Conservation (phyloP, 768 basidiomycete genomes). For the Podaxis pistillaris region DNA sequence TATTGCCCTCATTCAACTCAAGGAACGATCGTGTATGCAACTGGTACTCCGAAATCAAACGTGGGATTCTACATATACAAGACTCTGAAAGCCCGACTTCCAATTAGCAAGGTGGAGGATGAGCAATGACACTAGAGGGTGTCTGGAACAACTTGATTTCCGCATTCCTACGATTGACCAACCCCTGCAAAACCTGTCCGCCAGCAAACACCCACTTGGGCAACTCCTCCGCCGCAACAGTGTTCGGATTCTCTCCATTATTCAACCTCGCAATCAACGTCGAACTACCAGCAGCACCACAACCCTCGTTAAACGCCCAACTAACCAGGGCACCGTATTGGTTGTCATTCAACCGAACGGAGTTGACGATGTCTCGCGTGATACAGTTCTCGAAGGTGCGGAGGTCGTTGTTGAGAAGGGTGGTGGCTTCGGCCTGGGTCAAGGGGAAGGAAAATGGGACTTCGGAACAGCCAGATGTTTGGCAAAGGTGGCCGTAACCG, state of each 20-base stretch:
- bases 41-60: background rate
- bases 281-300: conserved; percentile 26
- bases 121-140: conserved; percentile 25
- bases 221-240: conserved; percentile 30
- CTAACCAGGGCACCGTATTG: conserved; percentile 31
- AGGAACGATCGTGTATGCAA: background rate
- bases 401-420: conserved; percentile 28
- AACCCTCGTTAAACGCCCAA: conserved; percentile 32
- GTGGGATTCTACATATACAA: background rate
- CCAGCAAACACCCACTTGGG: conserved; percentile 31
- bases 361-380: conserved; percentile 20
- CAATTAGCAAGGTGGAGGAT: conserved; percentile 22
- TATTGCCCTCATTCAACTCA: too few species aligned
- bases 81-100: background rate
- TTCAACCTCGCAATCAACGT: conserved; percentile 29
- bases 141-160: conserved; percentile 32
- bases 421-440: conserved; percentile 26
- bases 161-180: conserved; percentile 25
- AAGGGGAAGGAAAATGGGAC: conserved; percentile 35
- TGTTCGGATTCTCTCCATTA: conserved; percentile 29
- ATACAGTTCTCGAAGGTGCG: conserved; percentile 24
- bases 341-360: conserved; percentile 28
- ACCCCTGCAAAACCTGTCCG: conserved; percentile 25
- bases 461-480: conserved; percentile 29
- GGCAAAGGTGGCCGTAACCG: conserved; percentile 34